Base-by-base conservation (phyloP, 768 basidiomycete species). In the Russula vinacea region DNA sequence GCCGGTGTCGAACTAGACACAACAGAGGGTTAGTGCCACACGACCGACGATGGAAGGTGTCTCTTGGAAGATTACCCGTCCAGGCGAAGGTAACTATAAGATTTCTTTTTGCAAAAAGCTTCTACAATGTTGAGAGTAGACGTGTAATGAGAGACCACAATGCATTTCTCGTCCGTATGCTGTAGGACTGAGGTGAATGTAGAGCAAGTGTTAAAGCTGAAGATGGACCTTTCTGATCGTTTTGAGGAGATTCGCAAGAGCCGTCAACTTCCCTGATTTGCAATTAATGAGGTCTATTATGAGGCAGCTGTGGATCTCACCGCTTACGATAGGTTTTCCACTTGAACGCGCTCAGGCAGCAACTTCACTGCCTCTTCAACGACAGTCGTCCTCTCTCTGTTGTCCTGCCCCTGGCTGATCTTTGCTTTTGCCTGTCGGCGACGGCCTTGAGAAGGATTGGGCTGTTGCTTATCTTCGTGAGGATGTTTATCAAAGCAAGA, bases 141-240 rank as follows among this genome's bases (percentile, higher is more conserved):
- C 0, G 95, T 98, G 71, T 90, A 99, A 73, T 98, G 95, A n/a
- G 94, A 98, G 39, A 96, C 92, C 47, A 99, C 76, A 39, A 98
- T 89, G 70, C 93, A 90, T 82, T 99, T 99, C 76, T 99, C 96
- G 45, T 90, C 86, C 0, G 92, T 94, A 40, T 79, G 77, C 87
- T 92, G 63, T 22, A 10, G 67, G 58, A 42, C 51, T 17, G 35
- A 35, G 10, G 24, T 53, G 0, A 32, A 40, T 42, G 58, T 32
- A 57, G 32, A 51, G 29, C 39, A 65, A 45, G 11, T 24, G n/a
- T n/a, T 40, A 5, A 40, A 35, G 13, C 13, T 40, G 54, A 7
- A 24, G 33, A 60, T 64, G 44, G 62, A 89, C 91, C 74, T 84
- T 79, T 58, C 80, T 80, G 57, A 96, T 77, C 1, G 74, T 71